Percentiles rank a stretch among this genome's conserved stretches.
These are phyloP conservation scores for Lepidium didymum DNA, from an alignment of 345 rosid genomes.

Conservation along the genomic window DNA sequence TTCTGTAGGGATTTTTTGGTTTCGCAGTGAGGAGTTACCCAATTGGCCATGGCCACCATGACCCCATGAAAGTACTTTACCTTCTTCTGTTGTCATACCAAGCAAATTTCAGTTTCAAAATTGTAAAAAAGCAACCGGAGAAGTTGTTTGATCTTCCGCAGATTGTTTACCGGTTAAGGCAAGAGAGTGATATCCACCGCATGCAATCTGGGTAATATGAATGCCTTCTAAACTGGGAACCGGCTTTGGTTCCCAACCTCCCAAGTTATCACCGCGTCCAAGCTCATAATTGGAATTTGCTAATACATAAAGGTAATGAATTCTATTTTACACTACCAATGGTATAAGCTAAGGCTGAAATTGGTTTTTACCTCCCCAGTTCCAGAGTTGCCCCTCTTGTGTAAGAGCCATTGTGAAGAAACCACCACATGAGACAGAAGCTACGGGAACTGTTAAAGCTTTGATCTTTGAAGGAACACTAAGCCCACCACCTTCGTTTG, in stretches of 20 bases:
- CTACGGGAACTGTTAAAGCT: slow-evolving; percentile 53
- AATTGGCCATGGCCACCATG: slow-evolving; percentile 92
- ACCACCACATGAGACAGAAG: slow-evolving; percentile 85
- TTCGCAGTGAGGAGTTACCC: slow-evolving; percentile 57
- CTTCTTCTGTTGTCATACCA: slow-evolving; percentile 49
- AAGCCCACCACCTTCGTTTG: slow-evolving; percentile 87
- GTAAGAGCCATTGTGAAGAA: slow-evolving; percentile 80
- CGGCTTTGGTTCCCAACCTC: slow-evolving; percentile 84
- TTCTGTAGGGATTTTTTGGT: slow-evolving; percentile 46
- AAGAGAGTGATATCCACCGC: slow-evolving; percentile 92
- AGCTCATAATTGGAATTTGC: slow-evolving; percentile 94
- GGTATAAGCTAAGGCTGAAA: neutral
- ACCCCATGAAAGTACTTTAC: slow-evolving; percentile 91
- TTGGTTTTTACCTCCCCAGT: slow-evolving; percentile 68
- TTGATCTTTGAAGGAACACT: slow-evolving; percentile 81
- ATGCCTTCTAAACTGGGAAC: slow-evolving; percentile 55
- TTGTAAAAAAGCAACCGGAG: neutral
- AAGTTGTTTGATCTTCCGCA: neutral
- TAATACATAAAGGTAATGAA: slow-evolving; percentile 19
- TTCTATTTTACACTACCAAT: neutral
- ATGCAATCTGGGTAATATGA: slow-evolving; percentile 56
- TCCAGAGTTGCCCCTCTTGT: slow-evolving; percentile 78
- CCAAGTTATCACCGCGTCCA: slow-evolving; percentile 74
- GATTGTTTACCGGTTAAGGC: slow-evolving; percentile 67
- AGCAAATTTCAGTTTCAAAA: neutral